Evolutionary conservation across 2,329 filamentous ascomycete genomes (phyloP), one percentile per base, ranked within the genome.

Genomic region (Pseudonectria buxi): DNA sequence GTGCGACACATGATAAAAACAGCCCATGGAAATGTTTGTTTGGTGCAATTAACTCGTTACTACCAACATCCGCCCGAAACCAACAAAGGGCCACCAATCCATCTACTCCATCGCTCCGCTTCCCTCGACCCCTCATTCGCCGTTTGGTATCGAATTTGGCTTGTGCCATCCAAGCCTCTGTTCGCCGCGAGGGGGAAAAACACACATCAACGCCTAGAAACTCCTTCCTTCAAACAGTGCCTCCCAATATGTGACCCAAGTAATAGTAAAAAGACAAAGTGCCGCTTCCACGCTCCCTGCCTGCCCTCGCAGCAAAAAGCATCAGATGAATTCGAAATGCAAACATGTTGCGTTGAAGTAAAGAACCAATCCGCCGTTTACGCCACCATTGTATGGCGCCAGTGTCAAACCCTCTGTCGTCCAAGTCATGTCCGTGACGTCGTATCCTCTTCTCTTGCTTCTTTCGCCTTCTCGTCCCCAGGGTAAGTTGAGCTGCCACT

Each of bases 141-240:
- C 24, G 22, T n/a, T 45, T 53, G 50, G 50, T 53, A 53, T 53
- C 50, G 47, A 47, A 39, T 40, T 22, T 22, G 18, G 9, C 48
- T 45, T 45, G 43, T 35, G 26, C 26, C 32, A 40, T 39, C 9
- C 18, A 22, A 22, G 18, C 18, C 18, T 38, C 46, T 46, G 26
- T 43, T 35, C 24, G 22, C 34, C 28, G 13, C 24, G 30, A 26
- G n/a, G n/a, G n/a, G n/a, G n/a, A 14, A n/a, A 24, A 18, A 26
- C 14, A 12, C 27, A 16, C 10, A 25, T n/a, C n/a, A 29, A 52
- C 50, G 47, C 50, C 50, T 30, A 41, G 28, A 38, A 53, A 54
- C 50, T 54, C 50, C 50, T 49, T 42, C 50, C 50, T 49, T 42
- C 49, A 41, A 37, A 14, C 35, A 39, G 36, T 48, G 36, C 44